phyloP scores from a whole-genome alignment of 2,329 filamentous ascomycete species.

The Diaporthe ilicicola region DNA sequence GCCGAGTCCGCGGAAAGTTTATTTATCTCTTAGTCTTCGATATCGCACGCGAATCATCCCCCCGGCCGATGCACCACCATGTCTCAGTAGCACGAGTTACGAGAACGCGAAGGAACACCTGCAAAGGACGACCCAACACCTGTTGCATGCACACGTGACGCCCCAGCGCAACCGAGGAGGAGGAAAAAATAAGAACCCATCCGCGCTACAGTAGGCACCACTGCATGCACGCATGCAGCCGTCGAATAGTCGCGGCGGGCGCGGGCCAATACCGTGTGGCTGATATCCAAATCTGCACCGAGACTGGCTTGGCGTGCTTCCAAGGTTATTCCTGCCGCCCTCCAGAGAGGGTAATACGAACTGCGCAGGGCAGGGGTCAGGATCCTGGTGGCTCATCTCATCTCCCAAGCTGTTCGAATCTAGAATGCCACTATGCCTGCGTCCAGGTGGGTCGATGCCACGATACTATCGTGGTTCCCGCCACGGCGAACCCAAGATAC shows the following conservation, averaged over 20 bases:
- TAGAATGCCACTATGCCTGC: neutral
- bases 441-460: slow-evolving; percentile 16
- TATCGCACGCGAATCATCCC: neutral
- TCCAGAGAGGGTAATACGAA: neutral
- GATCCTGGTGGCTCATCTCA: slow-evolving; percentile 6
- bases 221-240: neutral
- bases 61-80: neutral
- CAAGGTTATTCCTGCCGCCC: slow-evolving; percentile 4
- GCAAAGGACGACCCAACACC: neutral
- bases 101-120: neutral
- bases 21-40: neutral
- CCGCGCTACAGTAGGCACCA: slow-evolving; percentile 4
- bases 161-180: too few species aligned
- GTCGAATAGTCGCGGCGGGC: slow-evolving; percentile 14
- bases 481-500: slow-evolving; percentile 9
- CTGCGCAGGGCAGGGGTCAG: neutral
- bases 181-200: neutral
- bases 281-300: slow-evolving; percentile 19
- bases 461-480: slow-evolving; percentile 12
- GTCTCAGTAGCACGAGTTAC: neutral
- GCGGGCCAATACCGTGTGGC: slow-evolving; percentile 21
- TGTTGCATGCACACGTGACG: neutral
- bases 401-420: neutral
- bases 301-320: neutral
- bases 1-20: neutral